Evolutionary conservation across 163 green algal species (phyloP).

Genomic region (Scenedesmus sp.): DNA sequence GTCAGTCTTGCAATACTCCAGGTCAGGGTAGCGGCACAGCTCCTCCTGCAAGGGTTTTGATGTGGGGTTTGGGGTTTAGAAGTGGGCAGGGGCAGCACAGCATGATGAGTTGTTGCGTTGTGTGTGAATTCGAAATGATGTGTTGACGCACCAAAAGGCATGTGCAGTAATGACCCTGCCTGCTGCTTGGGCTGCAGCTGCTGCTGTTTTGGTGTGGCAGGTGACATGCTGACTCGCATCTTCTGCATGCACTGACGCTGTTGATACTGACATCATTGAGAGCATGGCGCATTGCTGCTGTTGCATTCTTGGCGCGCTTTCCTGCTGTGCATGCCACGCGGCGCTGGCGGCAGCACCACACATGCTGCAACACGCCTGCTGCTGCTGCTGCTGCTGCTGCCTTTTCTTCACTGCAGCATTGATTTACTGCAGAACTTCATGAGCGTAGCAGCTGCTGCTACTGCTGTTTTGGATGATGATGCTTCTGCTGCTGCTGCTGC

Average conservation of each 20-base stretch:
- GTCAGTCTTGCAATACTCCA: constrained; percentile 96
- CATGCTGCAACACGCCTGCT: not conserved
- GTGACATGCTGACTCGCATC: not conserved
- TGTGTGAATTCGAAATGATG: not conserved
- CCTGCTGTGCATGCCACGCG: not conserved
- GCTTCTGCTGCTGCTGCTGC: not conserved
- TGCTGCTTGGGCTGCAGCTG: not conserved
- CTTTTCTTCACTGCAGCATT: not conserved
- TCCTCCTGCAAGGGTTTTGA: constrained; percentile 62
- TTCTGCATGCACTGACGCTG: not conserved
- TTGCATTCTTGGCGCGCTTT: too few species aligned
- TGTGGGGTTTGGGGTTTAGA: not conserved
- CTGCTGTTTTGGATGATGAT: not conserved
- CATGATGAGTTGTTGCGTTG: not conserved
- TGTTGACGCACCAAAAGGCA: not conserved
- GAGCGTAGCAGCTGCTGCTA: too few species aligned
- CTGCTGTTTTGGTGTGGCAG: not conserved
- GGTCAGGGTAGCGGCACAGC: constrained; percentile 75
- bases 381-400: not conserved
- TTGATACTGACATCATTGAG: not conserved
- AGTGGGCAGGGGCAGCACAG: not conserved
- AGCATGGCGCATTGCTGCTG: not conserved
- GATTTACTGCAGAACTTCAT: too few species aligned
- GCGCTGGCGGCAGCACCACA: not conserved
- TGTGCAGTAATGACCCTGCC: not conserved